A percentile compares a stretch with the other conserved stretches of the same genome.
Evolutionary conservation across 139 green algal genomes (phyloP).

Genomic region (Gonium pectorale): DNA sequence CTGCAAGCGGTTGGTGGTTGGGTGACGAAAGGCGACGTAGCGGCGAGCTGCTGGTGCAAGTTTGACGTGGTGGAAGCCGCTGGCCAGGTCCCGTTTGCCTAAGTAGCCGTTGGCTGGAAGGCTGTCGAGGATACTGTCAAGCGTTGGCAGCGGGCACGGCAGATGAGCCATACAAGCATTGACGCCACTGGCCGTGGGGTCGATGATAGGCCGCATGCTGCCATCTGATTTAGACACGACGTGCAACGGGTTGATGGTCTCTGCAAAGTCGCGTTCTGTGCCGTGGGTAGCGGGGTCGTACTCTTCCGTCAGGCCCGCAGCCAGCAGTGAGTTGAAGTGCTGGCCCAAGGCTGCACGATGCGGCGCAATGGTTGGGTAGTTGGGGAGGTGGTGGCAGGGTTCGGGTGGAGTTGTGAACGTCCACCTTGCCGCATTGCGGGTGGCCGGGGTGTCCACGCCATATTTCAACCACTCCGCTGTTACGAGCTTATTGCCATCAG

Average conservation of each 20-base stretch:
- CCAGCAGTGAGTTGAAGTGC: constrained; percentile 1
- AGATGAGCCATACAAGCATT: constrained; percentile 17
- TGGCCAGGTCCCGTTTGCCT: constrained; percentile 28
- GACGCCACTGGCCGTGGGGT: constrained; percentile 11
- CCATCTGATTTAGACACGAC: background rate
- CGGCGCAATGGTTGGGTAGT: background rate
- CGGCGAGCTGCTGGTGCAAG: background rate
- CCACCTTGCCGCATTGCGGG: background rate
- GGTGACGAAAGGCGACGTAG: constrained; percentile 30
- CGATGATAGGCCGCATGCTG: constrained; percentile 7
- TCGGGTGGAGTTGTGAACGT: background rate
- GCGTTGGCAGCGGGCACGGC: constrained; percentile 23
- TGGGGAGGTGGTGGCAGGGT: background rate
- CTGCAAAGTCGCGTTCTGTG: background rate
- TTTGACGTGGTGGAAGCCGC: constrained; percentile 20
- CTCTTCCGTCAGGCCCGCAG: background rate
- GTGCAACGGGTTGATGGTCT: constrained; percentile 13
- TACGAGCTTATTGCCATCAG: background rate
- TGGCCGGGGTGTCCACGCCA: background rate
- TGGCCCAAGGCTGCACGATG: background rate
- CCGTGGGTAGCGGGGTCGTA: background rate
- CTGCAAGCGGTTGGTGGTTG: background rate
- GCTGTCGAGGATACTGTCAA: background rate
- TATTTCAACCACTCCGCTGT: background rate
- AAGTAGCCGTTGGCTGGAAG: background rate